A percentile compares a stretch with the other conserved stretches of the same genome.
Evolutionary conservation across 2,329 filamentous ascomycete species (phyloP).

Genomic region (Colletotrichum spaethianum): DNA sequence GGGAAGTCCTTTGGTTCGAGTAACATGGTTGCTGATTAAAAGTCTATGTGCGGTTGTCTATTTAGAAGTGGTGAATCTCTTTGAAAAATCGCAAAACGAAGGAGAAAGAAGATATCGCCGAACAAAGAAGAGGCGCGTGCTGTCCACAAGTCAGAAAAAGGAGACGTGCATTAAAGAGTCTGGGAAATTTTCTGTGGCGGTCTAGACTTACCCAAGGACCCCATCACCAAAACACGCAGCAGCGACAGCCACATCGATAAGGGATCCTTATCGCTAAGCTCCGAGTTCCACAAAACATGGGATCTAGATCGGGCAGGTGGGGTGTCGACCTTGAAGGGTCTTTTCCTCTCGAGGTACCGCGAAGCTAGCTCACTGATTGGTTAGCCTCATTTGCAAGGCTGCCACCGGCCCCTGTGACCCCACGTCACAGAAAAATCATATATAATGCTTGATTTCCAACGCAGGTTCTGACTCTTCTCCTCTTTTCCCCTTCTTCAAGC

Average conservation of each 20-base stretch:
- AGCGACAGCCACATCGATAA: slow-evolving; percentile 18
- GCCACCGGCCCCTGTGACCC: slow-evolving; percentile 30
- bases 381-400: slow-evolving; percentile 41
- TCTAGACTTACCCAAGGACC: slow-evolving; percentile 35
- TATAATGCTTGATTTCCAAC: slow-evolving; percentile 26
- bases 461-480: background rate
- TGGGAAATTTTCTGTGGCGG: slow-evolving; percentile 37
- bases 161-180: background rate
- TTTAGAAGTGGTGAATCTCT: background rate
- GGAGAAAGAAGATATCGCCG: background rate
- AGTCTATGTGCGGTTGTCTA: slow-evolving; percentile 31
- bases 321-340: slow-evolving; percentile 22
- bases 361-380: slow-evolving; percentile 28
- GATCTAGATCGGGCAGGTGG: slow-evolving; percentile 37
- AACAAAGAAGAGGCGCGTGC: slow-evolving; percentile 7
- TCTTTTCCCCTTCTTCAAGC: slow-evolving; percentile 67
- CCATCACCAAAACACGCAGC: slow-evolving; percentile 34
- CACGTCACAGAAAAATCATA: slow-evolving; percentile 31
- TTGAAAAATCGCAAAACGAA: background rate
- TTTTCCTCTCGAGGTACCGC: slow-evolving; percentile 2
- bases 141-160: background rate
- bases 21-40: slow-evolving; percentile 46
- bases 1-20: slow-evolving; percentile 74
- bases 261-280: slow-evolving; percentile 27
- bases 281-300: background rate